Conservation (phyloP, 2,329 filamentous ascomycete genomes). For the Pleomassaria siparia region DNA sequence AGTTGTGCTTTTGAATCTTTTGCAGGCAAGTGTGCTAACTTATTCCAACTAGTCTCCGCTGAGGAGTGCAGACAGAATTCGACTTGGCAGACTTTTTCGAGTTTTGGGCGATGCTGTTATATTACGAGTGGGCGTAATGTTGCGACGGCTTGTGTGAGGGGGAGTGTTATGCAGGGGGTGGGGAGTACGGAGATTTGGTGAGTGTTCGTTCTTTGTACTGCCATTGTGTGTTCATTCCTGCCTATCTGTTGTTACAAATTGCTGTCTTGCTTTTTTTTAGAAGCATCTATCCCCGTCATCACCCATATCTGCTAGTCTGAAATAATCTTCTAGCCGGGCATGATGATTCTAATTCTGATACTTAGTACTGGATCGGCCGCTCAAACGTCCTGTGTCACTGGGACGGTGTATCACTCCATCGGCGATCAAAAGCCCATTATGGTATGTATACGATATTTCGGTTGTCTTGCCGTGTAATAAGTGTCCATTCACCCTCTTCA, state of each 20-base stretch:
- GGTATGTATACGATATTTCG: not conserved
- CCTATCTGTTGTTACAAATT: too few species aligned
- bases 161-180: conserved; percentile 5
- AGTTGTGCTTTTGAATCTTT: not conserved
- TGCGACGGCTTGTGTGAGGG: conserved; percentile 3
- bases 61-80: conserved; percentile 5
- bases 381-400: conserved; percentile 10
- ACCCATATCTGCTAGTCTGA: too few species aligned
- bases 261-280: not conserved
- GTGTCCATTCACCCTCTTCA: not conserved
- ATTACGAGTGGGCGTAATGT: conserved; percentile 5
- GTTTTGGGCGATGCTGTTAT: conserved; percentile 5
- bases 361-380: conserved; percentile 5
- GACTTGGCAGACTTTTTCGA: conserved; percentile 2
- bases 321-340: not conserved
- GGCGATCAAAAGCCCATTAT: conserved; percentile 10
- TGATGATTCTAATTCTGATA: not conserved
- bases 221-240: not conserved
- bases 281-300: not conserved
- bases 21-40: not conserved
- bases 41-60: not conserved
- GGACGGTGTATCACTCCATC: conserved; percentile 10
- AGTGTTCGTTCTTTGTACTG: not conserved
- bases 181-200: conserved; percentile 9
- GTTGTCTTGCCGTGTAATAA: not conserved